A percentile compares a stretch with the other conserved stretches of the same genome.
These are phyloP conservation scores for Hyphopichia homilentoma DNA, from an alignment of 805 yeast species.

Conservation along the genomic window DNA sequence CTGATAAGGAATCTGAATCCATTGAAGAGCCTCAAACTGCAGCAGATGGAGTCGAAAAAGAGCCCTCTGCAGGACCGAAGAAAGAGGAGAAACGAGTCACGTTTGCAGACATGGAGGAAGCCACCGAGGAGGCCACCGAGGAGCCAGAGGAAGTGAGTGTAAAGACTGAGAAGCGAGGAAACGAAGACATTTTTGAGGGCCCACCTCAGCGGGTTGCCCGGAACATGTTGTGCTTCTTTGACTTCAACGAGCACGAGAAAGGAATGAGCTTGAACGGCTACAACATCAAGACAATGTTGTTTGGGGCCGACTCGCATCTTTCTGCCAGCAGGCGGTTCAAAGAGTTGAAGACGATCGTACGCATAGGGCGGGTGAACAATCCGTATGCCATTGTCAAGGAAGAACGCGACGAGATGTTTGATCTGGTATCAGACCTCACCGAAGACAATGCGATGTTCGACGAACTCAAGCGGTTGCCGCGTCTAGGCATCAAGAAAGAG, in stretches of 20 bases:
- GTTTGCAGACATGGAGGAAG: too few species aligned
- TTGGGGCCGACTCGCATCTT: slow-evolving; percentile 57
- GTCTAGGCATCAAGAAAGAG: slow-evolving; percentile 55
- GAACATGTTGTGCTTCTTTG: slow-evolving; percentile 52
- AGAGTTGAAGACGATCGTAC: slow-evolving; percentile 49
- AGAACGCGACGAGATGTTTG: slow-evolving; percentile 31
- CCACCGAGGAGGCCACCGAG: too few species aligned
- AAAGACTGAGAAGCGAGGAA: slow-evolving; percentile 15
- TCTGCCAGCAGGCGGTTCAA: slow-evolving; percentile 52
- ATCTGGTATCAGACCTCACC: slow-evolving; percentile 28
- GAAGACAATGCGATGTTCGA: slow-evolving; percentile 40
- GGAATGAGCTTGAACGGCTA: slow-evolving; percentile 17
- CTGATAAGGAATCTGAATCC: neutral
- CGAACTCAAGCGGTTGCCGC: slow-evolving; percentile 47
- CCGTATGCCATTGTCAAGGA: slow-evolving; percentile 32
- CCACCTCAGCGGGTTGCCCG: slow-evolving; percentile 61
- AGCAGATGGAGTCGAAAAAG: too few species aligned
- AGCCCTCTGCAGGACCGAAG: too few species aligned
- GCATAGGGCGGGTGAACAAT: slow-evolving; percentile 37
- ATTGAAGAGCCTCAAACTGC: slow-evolving; percentile 1
- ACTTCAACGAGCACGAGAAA: slow-evolving; percentile 37
- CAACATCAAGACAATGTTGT: slow-evolving; percentile 35
- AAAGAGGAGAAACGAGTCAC: slow-evolving; percentile 16
- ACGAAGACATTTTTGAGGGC: slow-evolving; percentile 49
- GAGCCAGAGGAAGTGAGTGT: too few species aligned